Evolutionary conservation across 768 basidiomycete genomes (phyloP).

Genomic region (Trametes cinnabarina): DNA sequence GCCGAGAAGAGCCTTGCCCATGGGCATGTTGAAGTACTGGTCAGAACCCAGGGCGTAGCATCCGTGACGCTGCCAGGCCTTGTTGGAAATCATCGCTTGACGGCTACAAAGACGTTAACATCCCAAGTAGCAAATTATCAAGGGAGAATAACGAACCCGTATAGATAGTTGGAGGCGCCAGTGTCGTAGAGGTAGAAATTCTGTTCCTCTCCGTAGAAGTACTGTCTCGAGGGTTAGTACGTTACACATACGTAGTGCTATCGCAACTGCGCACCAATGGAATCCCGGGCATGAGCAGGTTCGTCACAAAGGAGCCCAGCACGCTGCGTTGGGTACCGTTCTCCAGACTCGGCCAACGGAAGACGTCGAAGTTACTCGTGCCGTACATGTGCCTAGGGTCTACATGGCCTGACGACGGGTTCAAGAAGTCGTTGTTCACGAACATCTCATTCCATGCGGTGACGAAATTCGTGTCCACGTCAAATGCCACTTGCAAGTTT

Average conservation of each 20-base stretch:
- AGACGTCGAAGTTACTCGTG: slow-evolving; percentile 93
- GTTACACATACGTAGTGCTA: too few species aligned
- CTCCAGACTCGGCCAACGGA: slow-evolving; percentile 87
- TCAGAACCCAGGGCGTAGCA: slow-evolving; percentile 88
- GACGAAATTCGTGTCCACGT: slow-evolving; percentile 78
- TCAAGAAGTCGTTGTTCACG: slow-evolving; percentile 83
- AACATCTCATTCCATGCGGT: slow-evolving; percentile 93
- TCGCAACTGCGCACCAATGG: slow-evolving; percentile 53
- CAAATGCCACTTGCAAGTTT: slow-evolving; percentile 87
- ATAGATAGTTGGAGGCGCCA: slow-evolving; percentile 89
- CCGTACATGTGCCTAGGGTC: slow-evolving; percentile 92
- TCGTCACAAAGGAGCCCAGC: slow-evolving; percentile 75
- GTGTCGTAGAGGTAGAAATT: slow-evolving; percentile 86
- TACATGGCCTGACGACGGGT: slow-evolving; percentile 56
- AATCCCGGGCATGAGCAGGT: slow-evolving; percentile 84
- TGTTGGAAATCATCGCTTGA: slow-evolving; percentile 84
- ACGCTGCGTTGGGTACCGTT: slow-evolving; percentile 79
- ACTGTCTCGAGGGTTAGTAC: slow-evolving; percentile 36
- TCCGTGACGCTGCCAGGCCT: slow-evolving; percentile 90
- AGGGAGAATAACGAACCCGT: too few species aligned
- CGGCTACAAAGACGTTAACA: slow-evolving; percentile 48
- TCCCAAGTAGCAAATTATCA: too few species aligned
- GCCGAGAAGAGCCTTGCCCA: slow-evolving; percentile 74
- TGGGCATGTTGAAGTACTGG: slow-evolving; percentile 93
- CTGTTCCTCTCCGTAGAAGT: slow-evolving; percentile 92